These are phyloP conservation scores for Butyriboletus loyo DNA, from an alignment of 768 basidiomycete genomes.

Conservation along the genomic window DNA sequence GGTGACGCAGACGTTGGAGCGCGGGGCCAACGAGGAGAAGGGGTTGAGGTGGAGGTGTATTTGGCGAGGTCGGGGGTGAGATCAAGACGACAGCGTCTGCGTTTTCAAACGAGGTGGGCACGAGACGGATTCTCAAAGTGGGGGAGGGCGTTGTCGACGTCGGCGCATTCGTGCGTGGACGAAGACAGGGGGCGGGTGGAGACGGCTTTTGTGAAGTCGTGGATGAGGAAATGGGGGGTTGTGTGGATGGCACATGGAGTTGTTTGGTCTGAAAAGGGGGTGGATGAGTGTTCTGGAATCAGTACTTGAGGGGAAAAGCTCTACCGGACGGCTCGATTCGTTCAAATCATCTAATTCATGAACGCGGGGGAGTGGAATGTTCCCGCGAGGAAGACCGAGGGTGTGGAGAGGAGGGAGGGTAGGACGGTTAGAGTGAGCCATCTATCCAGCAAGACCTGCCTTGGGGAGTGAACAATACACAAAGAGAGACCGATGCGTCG, in stretches of 20 bases:
- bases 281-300: background rate
- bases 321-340: slow-evolving; percentile 12
- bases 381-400: slow-evolving; percentile 36
- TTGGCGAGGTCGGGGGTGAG: slow-evolving; percentile 30
- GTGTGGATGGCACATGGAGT: background rate
- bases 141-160: slow-evolving; percentile 10
- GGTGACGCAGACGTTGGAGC: slow-evolving; percentile 44
- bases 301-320: background rate
- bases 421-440: slow-evolving; percentile 37
- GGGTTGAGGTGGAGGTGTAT: slow-evolving; percentile 20
- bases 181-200: slow-evolving; percentile 22
- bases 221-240: slow-evolving; percentile 28
- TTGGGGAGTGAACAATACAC: too few species aligned
- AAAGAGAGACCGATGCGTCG: background rate
- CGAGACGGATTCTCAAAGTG: slow-evolving; percentile 37
- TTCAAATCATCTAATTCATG: slow-evolving; percentile 11
- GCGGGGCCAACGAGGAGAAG: slow-evolving; percentile 52
- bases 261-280: background rate
- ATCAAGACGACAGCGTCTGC: slow-evolving; percentile 54
- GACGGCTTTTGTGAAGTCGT: slow-evolving; percentile 40
- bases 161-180: background rate
- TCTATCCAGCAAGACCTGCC: slow-evolving; percentile 20
- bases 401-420: slow-evolving; percentile 53
- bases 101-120: slow-evolving; percentile 48
- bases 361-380: slow-evolving; percentile 8